Evolutionary conservation across 2,329 filamentous ascomycete genomes (phyloP).

Genomic region (Aspergillus sojae): DNA sequence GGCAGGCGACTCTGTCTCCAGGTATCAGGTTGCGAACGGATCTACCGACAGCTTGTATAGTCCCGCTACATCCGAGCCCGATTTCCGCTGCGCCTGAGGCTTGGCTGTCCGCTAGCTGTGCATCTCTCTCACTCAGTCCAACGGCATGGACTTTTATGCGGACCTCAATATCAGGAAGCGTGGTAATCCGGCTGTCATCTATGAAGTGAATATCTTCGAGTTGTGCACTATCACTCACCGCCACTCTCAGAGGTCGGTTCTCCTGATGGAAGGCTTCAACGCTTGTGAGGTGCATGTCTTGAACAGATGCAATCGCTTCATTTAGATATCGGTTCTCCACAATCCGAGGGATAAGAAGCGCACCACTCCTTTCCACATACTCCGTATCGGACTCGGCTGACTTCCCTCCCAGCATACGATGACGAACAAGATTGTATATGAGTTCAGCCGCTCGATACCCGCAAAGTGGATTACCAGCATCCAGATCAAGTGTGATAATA

Average conservation of each 20-base stretch:
- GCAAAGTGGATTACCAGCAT: slow-evolving; percentile 12
- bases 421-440: slow-evolving; percentile 16
- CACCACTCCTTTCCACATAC: slow-evolving; percentile 26
- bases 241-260: slow-evolving; percentile 12
- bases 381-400: slow-evolving; percentile 23
- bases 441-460: slow-evolving; percentile 8
- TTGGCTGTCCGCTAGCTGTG: background rate
- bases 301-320: slow-evolving; percentile 1
- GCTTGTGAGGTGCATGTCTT: background rate
- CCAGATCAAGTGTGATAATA: slow-evolving; percentile 30
- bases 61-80: slow-evolving; percentile 24
- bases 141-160: background rate
- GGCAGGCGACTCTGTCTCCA: slow-evolving; percentile 29
- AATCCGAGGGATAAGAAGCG: slow-evolving; percentile 28
- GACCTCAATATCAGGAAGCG: background rate
- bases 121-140: background rate
- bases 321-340: slow-evolving; percentile 18
- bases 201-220: slow-evolving; percentile 23
- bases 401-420: slow-evolving; percentile 9
- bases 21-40: slow-evolving; percentile 16
- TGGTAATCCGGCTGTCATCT: background rate
- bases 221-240: background rate
- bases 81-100: background rate
- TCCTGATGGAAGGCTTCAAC: slow-evolving; percentile 19
- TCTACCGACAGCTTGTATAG: slow-evolving; percentile 22